Evolutionary conservation across 2,329 filamentous ascomycete genomes (phyloP).

Genomic region (Arthrobotrys conoides): DNA sequence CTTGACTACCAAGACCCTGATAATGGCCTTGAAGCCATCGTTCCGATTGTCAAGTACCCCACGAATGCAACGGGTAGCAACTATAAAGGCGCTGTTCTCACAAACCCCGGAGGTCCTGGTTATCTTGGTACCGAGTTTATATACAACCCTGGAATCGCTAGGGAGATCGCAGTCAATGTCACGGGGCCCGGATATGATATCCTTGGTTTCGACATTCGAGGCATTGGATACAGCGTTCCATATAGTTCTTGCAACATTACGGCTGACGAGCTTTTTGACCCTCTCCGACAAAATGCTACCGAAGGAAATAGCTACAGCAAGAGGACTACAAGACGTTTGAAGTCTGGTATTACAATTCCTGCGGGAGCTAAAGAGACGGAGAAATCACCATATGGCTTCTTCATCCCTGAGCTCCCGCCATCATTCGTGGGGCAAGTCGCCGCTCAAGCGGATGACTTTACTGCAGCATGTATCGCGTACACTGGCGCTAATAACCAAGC

Average conservation of each 20-base stretch:
- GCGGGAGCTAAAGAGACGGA: slow-evolving; percentile 11
- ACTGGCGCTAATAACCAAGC: slow-evolving; percentile 42
- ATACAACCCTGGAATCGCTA: slow-evolving; percentile 53
- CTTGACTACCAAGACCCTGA: slow-evolving; percentile 69
- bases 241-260: slow-evolving; percentile 35
- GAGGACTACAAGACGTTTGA: slow-evolving; percentile 1
- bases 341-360: background rate
- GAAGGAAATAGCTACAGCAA: background rate
- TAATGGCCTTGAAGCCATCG: slow-evolving; percentile 62
- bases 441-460: background rate
- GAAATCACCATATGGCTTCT: slow-evolving; percentile 21
- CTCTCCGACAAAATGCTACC: slow-evolving; percentile 51
- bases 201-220: slow-evolving; percentile 50
- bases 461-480: slow-evolving; percentile 1
- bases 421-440: background rate
- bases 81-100: slow-evolving; percentile 66
- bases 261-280: slow-evolving; percentile 32
- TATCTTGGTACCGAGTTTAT: slow-evolving; percentile 68
- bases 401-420: slow-evolving; percentile 12
- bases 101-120: slow-evolving; percentile 70
- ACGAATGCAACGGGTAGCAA: slow-evolving; percentile 63
- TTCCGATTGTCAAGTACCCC: slow-evolving; percentile 47
- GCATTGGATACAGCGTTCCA: slow-evolving; percentile 46
- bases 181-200: slow-evolving; percentile 51
- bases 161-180: slow-evolving; percentile 8